Evolutionary conservation across 805 yeast species (phyloP), one percentile per base, ranked within the genome.

Genomic region (Candida succiphila): DNA sequence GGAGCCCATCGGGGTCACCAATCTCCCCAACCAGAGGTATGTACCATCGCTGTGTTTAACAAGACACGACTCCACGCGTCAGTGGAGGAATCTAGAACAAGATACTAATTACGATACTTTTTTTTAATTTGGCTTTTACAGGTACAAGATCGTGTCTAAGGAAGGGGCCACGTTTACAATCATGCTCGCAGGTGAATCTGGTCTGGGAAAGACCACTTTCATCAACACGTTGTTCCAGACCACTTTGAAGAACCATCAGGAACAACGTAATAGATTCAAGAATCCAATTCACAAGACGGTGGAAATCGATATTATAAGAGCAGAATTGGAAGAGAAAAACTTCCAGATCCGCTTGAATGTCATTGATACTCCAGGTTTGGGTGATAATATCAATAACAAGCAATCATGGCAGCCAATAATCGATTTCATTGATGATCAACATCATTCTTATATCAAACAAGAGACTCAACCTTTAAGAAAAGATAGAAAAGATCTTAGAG

Each of bases 291-390:
- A 68, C 46, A 69, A 76, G 46, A 83, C 94, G 2, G 84, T 82
- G 19, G 88, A 78, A 43, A 77, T 85, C 41, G 88, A 81, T 43
- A 74, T 86, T 35, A 71, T 72, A 31, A 72, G 89, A 47, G 89
- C 92, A n/a, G 69, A 73, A 37, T 67, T 84, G 44, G 92, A 79
- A 53, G 96, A 88, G 53, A 78, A 83, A 57, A 84, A 81, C 52
- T 83, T 88, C 59, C 69, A 67, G 43, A 69, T 84, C 45, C 70
- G 80, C 41, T 71, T 88, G 42, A 86, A 86, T 45, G 69, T 88
- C 37, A 76, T 88, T 47, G 96, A 87, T 58, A 85, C 96, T 2
- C 95, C 95, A 7, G 96, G 96, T 2, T 85, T 86, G 54, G 96
- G 96, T 39, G 94, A 85, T 54, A 82, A 80, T 54, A 81, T 86